Percentiles rank a stretch among this genome's conserved stretches.
Conservation (phyloP, 192 early-diverging fungal species). For the Linnemannia schmuckeri region DNA sequence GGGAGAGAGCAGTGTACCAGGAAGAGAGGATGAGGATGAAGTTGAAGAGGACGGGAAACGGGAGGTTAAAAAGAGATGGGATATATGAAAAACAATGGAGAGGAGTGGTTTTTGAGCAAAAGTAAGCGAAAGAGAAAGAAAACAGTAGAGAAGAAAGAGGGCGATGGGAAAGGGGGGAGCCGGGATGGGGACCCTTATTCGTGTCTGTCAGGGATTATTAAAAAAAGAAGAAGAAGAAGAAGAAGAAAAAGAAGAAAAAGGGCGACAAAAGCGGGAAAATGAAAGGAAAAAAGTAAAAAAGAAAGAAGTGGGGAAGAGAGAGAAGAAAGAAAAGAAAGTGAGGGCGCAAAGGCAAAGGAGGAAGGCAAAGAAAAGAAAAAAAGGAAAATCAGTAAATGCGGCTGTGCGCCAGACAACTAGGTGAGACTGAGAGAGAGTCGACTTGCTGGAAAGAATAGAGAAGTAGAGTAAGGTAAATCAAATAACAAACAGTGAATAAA, state of each 20-base stretch:
- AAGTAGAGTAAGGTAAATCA: not conserved
- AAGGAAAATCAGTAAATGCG: not conserved
- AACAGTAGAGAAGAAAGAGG: not conserved
- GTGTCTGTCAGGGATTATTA: not conserved
- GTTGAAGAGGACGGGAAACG: not conserved
- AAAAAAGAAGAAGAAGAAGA: not conserved
- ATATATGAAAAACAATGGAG: not conserved
- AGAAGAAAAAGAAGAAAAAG: not conserved
- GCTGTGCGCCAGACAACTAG: not conserved
- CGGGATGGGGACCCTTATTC: slow-evolving; percentile 4
- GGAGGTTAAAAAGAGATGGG: not conserved
- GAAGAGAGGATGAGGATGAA: not conserved
- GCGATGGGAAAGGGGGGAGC: slow-evolving; percentile 4
- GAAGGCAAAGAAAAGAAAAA: not conserved
- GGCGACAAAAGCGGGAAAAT: not conserved
- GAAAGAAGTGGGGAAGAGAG: not conserved
- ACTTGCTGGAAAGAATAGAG: not conserved
- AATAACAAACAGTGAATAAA: not conserved
- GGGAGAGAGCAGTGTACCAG: not conserved
- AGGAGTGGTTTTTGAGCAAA: not conserved
- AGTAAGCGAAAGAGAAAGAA: not conserved
- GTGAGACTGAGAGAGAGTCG: not conserved
- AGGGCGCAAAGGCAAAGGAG: not conserved
- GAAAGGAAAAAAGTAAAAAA: not conserved
- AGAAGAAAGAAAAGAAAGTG: not conserved